phyloP scores from a whole-genome alignment of 495 filamentous ascomycete species.

The Xylaria castorea region DNA sequence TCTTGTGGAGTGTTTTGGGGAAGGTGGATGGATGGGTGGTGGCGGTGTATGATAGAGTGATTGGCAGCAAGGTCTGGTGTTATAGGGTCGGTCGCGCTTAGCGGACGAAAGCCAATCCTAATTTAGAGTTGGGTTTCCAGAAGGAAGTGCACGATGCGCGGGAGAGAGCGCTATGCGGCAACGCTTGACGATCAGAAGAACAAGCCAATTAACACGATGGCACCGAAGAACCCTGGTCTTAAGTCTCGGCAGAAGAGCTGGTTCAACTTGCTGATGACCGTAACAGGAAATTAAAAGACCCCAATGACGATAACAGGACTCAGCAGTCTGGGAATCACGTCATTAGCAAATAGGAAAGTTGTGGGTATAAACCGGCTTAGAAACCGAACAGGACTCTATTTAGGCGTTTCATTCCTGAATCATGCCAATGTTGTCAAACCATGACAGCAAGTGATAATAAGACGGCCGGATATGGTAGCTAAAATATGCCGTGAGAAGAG shows the following conservation, averaged over 20 bases:
- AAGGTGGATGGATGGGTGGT: slow-evolving; percentile 14
- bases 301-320: slow-evolving; percentile 24
- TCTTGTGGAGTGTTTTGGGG: slow-evolving; percentile 18
- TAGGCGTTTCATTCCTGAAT: slow-evolving; percentile 7
- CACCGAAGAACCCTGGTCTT: slow-evolving; percentile 23
- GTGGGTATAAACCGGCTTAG: slow-evolving; percentile 8
- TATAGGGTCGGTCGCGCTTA: slow-evolving; percentile 24
- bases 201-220: slow-evolving; percentile 20
- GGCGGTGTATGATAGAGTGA: slow-evolving; percentile 19
- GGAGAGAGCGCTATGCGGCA: slow-evolving; percentile 25
- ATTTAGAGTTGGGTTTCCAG: slow-evolving; percentile 18
- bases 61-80: slow-evolving; percentile 23
- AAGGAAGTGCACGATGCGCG: slow-evolving; percentile 14
- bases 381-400: slow-evolving; percentile 9
- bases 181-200: slow-evolving; percentile 24
- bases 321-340: slow-evolving; percentile 19
- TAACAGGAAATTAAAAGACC: slow-evolving; percentile 21
- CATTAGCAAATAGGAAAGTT: slow-evolving; percentile 23
- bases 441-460: slow-evolving; percentile 11
- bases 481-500: slow-evolving; percentile 27
- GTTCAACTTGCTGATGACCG: slow-evolving; percentile 22
- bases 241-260: slow-evolving; percentile 25
- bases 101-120: slow-evolving; percentile 20
- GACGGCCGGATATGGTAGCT: slow-evolving; percentile 22
- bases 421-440: slow-evolving; percentile 20